Evolutionary conservation across 1,139 yeast species (phyloP).

Genomic region (Candida sp.): DNA sequence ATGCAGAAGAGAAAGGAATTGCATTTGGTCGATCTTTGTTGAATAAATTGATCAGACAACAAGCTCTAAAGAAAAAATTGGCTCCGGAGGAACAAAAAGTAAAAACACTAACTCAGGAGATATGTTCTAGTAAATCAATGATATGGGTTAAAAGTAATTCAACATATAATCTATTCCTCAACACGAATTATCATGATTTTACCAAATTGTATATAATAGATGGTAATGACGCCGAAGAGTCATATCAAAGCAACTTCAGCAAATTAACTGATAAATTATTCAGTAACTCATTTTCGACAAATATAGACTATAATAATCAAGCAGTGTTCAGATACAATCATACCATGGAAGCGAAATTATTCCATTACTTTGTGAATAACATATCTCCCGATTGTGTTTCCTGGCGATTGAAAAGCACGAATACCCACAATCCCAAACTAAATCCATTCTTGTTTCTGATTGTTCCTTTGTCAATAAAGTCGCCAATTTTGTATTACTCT

Average conservation of each 20-base stretch:
- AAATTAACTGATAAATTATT: neutral
- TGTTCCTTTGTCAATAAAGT: constrained; percentile 28
- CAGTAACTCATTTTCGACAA: neutral
- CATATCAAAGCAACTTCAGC: neutral
- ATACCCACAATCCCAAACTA: neutral
- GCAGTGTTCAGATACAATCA: neutral
- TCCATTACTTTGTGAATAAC: constrained; percentile 23
- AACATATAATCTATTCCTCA: constrained; percentile 18
- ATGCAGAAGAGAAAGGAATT: constrained; percentile 26
- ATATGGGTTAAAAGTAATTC: constrained; percentile 7
- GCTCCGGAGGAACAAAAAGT: constrained; percentile 5
- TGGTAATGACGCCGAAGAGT: neutral
- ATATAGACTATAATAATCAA: neutral
- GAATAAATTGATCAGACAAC: constrained; percentile 12
- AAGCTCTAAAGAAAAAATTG: constrained; percentile 7
- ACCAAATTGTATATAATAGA: neutral
- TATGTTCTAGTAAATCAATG: constrained; percentile 5
- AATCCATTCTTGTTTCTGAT: constrained; percentile 33
- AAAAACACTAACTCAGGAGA: constrained; percentile 10
- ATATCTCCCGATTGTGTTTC: constrained; percentile 36
- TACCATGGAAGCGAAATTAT: neutral
- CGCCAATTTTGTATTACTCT: constrained; percentile 25
- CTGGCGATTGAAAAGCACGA: constrained; percentile 12
- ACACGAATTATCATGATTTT: constrained; percentile 19
- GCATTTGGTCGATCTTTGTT: constrained; percentile 31